Base-by-base conservation (phyloP, 257 asterid genomes). In the Paulownia fortunei region DNA sequence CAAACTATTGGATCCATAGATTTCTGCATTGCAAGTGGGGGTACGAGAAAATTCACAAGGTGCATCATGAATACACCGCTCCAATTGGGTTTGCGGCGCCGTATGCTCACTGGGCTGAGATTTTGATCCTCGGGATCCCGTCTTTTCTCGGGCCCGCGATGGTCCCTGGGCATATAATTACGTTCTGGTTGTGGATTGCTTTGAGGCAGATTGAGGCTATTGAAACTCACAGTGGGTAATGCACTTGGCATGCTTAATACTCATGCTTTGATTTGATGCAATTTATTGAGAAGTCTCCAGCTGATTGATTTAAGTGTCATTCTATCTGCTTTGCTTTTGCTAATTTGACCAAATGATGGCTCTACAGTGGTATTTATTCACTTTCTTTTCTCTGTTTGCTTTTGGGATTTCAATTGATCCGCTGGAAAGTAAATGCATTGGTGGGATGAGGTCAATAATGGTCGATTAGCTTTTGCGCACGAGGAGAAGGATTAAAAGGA, bases 141-240 rank as follows among this genome's bases (percentile, higher is more conserved):
- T 89, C 99, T 51, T 90, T 89, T 82, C 87, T 93, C 6, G 99
- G 99, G 4, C 99, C 99, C 41, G 96, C 98, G 0, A 80, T 96
- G 70, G 97, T 56, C 84, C 99, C 99, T 0, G 98, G 99, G 0
- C 99, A 96, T 79, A 93, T 96, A 76, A 84, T 96, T 84, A 96
- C 99, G 4, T 92, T 96, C 86, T 96, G 99, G 99, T 21, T 89
- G 80, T 96, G 99, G 99, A 91, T 96, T 85, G 98, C 79, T 19
- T 80, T 92, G 78, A 96, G 99, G 86, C 98, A 93, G 89, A 86
- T 92, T 71, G 99, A 93, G 90, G 99, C 99, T 46, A 96, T 96
- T 82, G 98, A 96, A 84, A 91, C 99, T 85, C 99, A 96, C 87
- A 90, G 98, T 85, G 99, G 99, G 99, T 96, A 88, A 87, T 84